Evolutionary conservation across 2,329 filamentous ascomycete species (phyloP).

Genomic region (Fusarium subtropicale): DNA sequence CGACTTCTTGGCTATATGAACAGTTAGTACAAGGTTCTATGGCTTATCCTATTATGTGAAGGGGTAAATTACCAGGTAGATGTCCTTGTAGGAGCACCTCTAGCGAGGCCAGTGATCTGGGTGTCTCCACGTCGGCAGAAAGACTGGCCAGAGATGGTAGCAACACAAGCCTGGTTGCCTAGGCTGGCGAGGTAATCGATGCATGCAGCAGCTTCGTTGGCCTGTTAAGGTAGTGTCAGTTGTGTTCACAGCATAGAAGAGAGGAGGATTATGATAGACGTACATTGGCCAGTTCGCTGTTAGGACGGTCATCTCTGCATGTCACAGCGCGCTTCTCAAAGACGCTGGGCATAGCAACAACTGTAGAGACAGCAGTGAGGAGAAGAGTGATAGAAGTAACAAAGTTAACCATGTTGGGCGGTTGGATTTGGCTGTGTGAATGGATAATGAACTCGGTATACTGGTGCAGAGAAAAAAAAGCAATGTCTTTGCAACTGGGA

Average conservation of each 20-base stretch:
- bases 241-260: fast-evolving
- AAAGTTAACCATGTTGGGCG: conserved; percentile 22
- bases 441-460: not conserved
- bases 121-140: conserved; percentile 30
- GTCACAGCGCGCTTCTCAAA: not conserved
- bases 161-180: not conserved
- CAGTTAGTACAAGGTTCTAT: fast-evolving
- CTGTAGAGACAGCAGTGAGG: not conserved
- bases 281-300: conserved; percentile 5
- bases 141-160: not conserved
- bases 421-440: not conserved
- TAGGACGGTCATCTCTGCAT: conserved; percentile 10
- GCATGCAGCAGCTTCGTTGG: conserved; percentile 20
- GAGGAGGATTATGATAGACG: fast-evolving
- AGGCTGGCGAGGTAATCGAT: conserved; percentile 31
- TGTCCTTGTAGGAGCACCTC: not conserved
- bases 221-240: not conserved
- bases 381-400: conserved; percentile 1
- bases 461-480: no score
- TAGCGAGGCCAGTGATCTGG: conserved; percentile 16
- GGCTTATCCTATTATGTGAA: fast-evolving
- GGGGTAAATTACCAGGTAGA: not conserved
- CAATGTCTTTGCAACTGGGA: not conserved
- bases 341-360: not conserved
- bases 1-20: not conserved